Conservation (phyloP, 2,329 filamentous ascomycete genomes). For the Stachybotrys elegans region DNA sequence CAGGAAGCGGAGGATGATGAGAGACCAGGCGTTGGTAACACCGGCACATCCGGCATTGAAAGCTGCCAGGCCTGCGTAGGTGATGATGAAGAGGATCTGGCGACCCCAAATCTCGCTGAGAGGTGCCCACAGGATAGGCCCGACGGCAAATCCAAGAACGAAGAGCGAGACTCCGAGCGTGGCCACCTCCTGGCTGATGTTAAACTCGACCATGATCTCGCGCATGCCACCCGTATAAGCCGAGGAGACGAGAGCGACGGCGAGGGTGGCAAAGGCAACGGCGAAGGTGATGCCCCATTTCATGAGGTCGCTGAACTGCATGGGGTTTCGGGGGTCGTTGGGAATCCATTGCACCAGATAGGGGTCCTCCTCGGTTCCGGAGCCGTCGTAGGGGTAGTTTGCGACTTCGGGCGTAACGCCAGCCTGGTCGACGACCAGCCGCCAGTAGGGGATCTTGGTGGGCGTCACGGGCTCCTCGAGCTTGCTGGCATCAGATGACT, state of each 20-base stretch:
- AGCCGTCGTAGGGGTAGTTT: constrained; percentile 45
- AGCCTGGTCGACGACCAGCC: constrained; percentile 45
- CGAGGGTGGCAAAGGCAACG: constrained; percentile 57
- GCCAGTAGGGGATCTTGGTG: constrained; percentile 11
- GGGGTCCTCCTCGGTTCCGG: constrained; percentile 58
- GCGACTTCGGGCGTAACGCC: constrained; percentile 47
- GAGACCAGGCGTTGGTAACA: constrained; percentile 44
- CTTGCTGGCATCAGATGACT: no score
- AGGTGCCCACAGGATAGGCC: constrained; percentile 56
- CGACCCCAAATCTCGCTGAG: constrained; percentile 54
- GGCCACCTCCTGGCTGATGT: constrained; percentile 61
- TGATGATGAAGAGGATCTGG: constrained; percentile 46
- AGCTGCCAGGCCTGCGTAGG: constrained; percentile 42
- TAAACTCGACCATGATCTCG: constrained; percentile 65
- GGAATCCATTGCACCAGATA: constrained; percentile 59
- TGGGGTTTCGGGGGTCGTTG: constrained; percentile 59
- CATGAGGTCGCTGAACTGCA: constrained; percentile 44
- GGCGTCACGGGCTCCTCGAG: background rate
- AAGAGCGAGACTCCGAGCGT: constrained; percentile 62
- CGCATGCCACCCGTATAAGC: constrained; percentile 51
- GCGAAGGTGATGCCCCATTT: constrained; percentile 61
- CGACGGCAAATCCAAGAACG: constrained; percentile 51
- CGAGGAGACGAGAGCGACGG: constrained; percentile 59
- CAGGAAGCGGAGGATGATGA: constrained; percentile 59
- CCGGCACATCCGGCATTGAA: constrained; percentile 53